A percentile compares a stretch with the other conserved stretches of the same genome.
phyloP scores from a whole-genome alignment of 164 flowering plant genomes.

The Vitis rotundifolia region DNA sequence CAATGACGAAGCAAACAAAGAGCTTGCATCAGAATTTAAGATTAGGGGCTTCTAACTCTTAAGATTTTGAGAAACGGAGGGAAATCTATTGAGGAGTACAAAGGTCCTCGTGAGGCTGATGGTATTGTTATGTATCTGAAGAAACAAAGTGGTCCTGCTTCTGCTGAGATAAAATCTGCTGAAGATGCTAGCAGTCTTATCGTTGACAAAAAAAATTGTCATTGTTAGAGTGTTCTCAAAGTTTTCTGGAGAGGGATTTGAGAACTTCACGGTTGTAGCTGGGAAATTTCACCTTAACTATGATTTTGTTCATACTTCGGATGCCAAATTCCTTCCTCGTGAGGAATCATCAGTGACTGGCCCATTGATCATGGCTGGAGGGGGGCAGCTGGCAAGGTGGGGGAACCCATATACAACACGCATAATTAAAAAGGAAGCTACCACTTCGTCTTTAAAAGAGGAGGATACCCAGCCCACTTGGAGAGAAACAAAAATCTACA shows the following conservation, averaged over 20 bases:
- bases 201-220: constrained; percentile 48
- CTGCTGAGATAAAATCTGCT: constrained; percentile 65
- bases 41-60: constrained; percentile 74
- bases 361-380: constrained; percentile 24
- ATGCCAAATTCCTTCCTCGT: constrained; percentile 80
- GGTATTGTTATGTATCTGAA: constrained; percentile 80
- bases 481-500: too few species aligned
- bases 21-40: constrained; percentile 53
- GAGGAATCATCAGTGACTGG: constrained; percentile 70
- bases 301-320: constrained; percentile 79
- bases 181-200: constrained; percentile 59
- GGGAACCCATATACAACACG: too few species aligned
- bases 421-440: too few species aligned
- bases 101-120: constrained; percentile 91
- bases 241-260: constrained; percentile 82
- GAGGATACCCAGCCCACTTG: too few species aligned
- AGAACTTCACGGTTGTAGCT: constrained; percentile 58
- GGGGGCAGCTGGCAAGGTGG: too few species aligned
- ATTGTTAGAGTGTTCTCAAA: constrained; percentile 82
- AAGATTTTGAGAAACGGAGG: constrained; percentile 87
- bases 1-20: constrained; percentile 71
- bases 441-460: too few species aligned
- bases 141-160: constrained; percentile 87
- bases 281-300: constrained; percentile 82
- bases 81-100: constrained; percentile 68